A percentile compares a stretch with the other conserved stretches of the same genome.
Conservation (phyloP, 2,329 filamentous ascomycete species). For the Sporothrix inflata region DNA sequence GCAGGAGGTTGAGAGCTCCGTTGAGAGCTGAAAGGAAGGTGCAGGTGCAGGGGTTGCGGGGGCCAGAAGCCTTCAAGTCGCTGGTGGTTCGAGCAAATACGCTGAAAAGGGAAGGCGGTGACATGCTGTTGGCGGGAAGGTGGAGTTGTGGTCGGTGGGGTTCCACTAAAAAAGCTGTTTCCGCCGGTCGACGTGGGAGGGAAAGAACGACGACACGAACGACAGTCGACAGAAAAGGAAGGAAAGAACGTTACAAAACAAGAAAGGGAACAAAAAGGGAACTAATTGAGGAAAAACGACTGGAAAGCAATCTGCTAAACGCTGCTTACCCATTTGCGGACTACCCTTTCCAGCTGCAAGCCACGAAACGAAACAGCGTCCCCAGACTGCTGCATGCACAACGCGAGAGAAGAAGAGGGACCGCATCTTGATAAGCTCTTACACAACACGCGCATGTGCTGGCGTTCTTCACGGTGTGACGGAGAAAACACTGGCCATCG, state of each 20-base stretch:
- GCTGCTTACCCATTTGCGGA: not conserved
- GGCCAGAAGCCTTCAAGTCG: not conserved
- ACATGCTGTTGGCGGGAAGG: not conserved
- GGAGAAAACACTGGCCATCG: not conserved
- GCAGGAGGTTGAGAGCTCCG: not conserved
- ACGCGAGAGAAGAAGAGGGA: not conserved
- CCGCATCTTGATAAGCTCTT: conserved; percentile 24
- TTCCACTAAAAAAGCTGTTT: conserved; percentile 23
- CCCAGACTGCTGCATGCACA: not conserved
- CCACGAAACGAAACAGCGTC: conserved; percentile 5
- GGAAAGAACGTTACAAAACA: not conserved
- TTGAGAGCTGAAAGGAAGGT: not conserved
- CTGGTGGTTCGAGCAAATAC: not conserved
- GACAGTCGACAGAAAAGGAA: not conserved
- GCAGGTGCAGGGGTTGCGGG: not conserved
- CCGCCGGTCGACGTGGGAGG: not conserved
- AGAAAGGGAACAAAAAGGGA: no score
- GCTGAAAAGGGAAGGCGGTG: conserved; percentile 27
- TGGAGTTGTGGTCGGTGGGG: conserved; percentile 8
- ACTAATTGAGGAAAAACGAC: not conserved
- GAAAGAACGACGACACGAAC: conserved; percentile 7
- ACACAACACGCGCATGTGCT: conserved; percentile 5
- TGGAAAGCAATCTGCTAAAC: not conserved
- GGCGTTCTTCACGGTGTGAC: not conserved
- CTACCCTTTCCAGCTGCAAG: conserved; percentile 2